Evolutionary conservation across 306 rosid genomes (phyloP).

Genomic region (Glycine tomentella): DNA sequence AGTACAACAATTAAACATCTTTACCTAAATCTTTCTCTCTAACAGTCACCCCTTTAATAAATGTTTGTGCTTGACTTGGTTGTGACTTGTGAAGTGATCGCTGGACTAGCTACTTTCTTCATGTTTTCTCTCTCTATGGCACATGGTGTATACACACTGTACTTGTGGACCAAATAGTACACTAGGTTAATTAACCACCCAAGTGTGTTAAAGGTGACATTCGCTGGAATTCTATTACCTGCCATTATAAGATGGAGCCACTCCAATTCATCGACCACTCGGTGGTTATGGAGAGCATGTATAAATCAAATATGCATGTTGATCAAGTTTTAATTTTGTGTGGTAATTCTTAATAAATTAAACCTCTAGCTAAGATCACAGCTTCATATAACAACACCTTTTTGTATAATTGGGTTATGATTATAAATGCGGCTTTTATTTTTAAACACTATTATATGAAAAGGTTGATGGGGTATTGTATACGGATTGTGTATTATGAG

Average conservation of each 20-base stretch:
- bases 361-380: background rate
- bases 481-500: background rate
- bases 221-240: background rate
- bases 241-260: conserved; percentile 8
- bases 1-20: conserved; percentile 24
- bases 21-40: conserved; percentile 51
- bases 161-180: background rate
- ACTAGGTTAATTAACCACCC: background rate
- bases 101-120: conserved; percentile 10
- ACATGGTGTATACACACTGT: background rate
- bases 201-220: conserved; percentile 2
- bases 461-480: background rate
- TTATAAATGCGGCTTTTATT: conserved; percentile 33
- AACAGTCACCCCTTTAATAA: conserved; percentile 16
- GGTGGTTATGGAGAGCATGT: background rate
- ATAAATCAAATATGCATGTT: background rate
- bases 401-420: background rate
- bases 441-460: background rate
- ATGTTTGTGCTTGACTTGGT: conserved; percentile 46
- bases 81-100: conserved; percentile 2
- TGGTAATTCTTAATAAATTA: conserved; percentile 24
- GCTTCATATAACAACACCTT: background rate
- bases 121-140: background rate
- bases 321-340: background rate
- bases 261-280: background rate